Base-by-base conservation (phyloP, 495 filamentous ascomycete genomes). In the Neurospora pannonica region DNA sequence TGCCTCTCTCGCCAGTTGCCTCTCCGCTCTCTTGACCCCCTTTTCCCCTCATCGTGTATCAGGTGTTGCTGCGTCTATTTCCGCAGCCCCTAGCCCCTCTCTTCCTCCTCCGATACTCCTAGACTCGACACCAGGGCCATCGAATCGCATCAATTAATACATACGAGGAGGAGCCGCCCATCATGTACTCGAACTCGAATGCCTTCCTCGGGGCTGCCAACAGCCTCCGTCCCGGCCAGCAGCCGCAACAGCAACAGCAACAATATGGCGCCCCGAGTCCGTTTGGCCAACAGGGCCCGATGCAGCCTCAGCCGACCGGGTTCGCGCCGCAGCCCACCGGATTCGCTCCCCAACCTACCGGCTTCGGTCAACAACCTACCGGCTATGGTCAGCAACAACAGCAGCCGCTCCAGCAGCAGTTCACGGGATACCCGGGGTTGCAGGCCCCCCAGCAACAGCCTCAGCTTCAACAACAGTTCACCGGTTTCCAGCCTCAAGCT, bases 121-220 rank as follows among this genome's bases (percentile, higher is more conserved):
- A 67, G 54, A 62, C 54, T 31, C 54, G 24, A 17, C 28, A 34
- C 6, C 28, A 19, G 11, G 21, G 48, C 48, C 48, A 60, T 28
- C 48, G 48, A 60, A 28, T 60, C 21, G 21, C 48, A 60, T 60
- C 11, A 28, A 60, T 15, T 34, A 67, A 67, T 34, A 67, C 28
- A 34, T 17, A 67, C 54, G 28, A 67, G 28, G 54, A 67, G 54
- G 28, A 19, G 19, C 13, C 69, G 40, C 73, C 37, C 70, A 75
- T 81, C 84, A 97, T 97, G 94, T 97, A 91, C 85, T 95, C 94
- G 54, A 92, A 91, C 79, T 93, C 94, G 74, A 94, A 91, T 86
- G 91, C 93, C 70, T 97, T 90, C 81, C 86, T 96, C 75, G 93
- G 93, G 79, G 90, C 90, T 83, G 89, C 86, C 82, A 92, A 90